A percentile compares a stretch with the other conserved stretches of the same genome.
These are phyloP conservation scores for Elaphomyces granulatus DNA, from an alignment of 495 filamentous ascomycete genomes.

Conservation along the genomic window DNA sequence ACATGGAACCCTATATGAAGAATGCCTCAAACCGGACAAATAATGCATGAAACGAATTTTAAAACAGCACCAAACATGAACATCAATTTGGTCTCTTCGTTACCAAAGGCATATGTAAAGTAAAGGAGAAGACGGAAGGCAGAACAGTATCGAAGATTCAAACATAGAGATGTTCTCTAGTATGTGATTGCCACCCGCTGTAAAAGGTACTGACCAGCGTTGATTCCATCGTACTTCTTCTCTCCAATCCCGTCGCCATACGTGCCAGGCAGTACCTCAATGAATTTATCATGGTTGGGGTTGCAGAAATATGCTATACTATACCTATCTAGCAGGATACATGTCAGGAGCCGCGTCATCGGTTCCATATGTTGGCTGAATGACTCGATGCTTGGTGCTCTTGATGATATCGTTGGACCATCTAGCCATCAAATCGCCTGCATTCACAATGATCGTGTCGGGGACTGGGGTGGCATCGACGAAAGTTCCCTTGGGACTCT, in stretches of 20 bases:
- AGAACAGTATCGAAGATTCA: too few relatives aligned
- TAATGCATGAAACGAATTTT: too few relatives aligned
- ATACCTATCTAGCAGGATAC: constrained; percentile 34
- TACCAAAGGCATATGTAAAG: too few relatives aligned
- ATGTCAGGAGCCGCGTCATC: constrained; percentile 13
- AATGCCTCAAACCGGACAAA: too few relatives aligned
- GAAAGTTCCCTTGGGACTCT: constrained; percentile 60
- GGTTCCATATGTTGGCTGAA: constrained; percentile 48
- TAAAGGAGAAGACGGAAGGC: too few relatives aligned
- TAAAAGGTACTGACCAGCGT: constrained; percentile 68
- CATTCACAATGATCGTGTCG: constrained; percentile 72
- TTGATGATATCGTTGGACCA: constrained; percentile 89
- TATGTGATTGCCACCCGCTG: constrained; percentile 67
- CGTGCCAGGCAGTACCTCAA: constrained; percentile 80
- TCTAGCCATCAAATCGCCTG: constrained; percentile 72
- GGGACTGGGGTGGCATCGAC: constrained; percentile 72
- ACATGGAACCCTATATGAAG: too few relatives aligned
- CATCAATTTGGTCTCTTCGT: too few relatives aligned
- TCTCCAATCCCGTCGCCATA: constrained; percentile 49
- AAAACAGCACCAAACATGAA: too few relatives aligned
- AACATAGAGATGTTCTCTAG: too few relatives aligned
- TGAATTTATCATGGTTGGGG: constrained; percentile 61
- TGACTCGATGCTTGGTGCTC: constrained; percentile 78
- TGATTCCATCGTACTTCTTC: constrained; percentile 69
- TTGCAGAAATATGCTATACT: constrained; percentile 77